Evolutionary conservation across 192 early-diverging fungal species (phyloP).

Genomic region (Podila clonocystis): DNA sequence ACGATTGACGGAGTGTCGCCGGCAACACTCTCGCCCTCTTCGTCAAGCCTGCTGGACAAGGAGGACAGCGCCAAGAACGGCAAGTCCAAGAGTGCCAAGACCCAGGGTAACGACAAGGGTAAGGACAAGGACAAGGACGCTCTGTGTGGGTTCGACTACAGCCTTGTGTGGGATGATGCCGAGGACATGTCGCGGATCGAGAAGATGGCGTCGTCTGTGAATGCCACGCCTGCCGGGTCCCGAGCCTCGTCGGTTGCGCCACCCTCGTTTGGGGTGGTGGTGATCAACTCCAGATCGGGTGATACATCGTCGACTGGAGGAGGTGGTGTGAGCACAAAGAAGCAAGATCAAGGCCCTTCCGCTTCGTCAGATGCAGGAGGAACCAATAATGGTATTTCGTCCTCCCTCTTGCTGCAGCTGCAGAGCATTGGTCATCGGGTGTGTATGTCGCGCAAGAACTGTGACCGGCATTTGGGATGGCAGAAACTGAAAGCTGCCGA

Average conservation of each 20-base stretch:
- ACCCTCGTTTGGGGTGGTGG: conserved; percentile 28
- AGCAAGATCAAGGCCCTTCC: conserved; percentile 6
- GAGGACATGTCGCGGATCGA: conserved; percentile 34
- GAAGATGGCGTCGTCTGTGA: conserved; percentile 9
- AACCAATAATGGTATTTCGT: neutral
- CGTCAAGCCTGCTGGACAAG: conserved; percentile 1
- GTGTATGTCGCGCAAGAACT: conserved; percentile 51
- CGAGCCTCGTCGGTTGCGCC: conserved; percentile 35
- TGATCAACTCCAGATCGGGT: conserved; percentile 16
- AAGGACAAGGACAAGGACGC: conserved; percentile 44
- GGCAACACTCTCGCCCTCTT: neutral
- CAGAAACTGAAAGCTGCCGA: conserved; percentile 54
- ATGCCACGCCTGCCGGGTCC: conserved; percentile 25
- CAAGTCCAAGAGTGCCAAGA: conserved; percentile 17
- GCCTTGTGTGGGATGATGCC: conserved; percentile 53
- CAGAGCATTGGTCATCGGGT: conserved; percentile 30
- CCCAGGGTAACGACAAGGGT: conserved; percentile 5
- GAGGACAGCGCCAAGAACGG: conserved; percentile 13
- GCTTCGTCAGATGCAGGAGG: neutral
- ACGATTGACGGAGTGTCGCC: neutral
- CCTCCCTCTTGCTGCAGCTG: neutral
- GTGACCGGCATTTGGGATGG: conserved; percentile 60
- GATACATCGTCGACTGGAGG: conserved; percentile 24
- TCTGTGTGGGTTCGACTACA: conserved; percentile 59
- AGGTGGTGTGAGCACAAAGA: conserved; percentile 24